Evolutionary conservation across 2,329 filamentous ascomycete species (phyloP), one percentile per base, ranked within the genome.

Genomic region (Fusarium succisae): DNA sequence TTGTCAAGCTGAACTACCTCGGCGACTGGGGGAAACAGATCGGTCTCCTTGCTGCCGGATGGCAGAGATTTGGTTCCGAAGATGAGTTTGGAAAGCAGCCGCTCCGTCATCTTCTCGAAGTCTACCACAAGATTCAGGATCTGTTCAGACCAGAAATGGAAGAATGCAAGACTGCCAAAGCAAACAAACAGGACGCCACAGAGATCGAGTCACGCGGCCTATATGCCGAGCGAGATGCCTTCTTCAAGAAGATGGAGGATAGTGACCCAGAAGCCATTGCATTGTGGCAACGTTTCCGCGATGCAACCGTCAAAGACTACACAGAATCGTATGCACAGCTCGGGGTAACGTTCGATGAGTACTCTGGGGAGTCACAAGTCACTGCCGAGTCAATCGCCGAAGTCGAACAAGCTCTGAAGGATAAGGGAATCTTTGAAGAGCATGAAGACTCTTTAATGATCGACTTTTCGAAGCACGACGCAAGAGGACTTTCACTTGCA

Each of bases 11-110:
- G 84, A 94, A 94, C 80, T 94, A 93, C 76, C 84, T 94, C 0
- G 92, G 92, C 10, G 92, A 94, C 77, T 94, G 92, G 92, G 92
- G 92, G 4, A 92, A 92, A 81, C 91, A 92, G 75, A 91, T 87
- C 24, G 86, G 86, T 43, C 85, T 94, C 1, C 83, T 94, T 35
- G 90, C 90, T 3, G 86, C 92, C 18, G 92, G 91, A 0, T 94
- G 91, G 81, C 84, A 91, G 70, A 87, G 87, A 63, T 93, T 91
- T 73, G 92, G 92, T 4, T 89, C 86, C 10, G 91, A 93, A 74
- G 88, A 91, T 30, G 86, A 88, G 73, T 85, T 94, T 22, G 80
- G 86, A n/a, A 84, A 85, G 32, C 90, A 93, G 70, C 91, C 92
- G 1, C 91, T 93, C 64, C 89, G 89, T 35, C 92, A 94, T 76